phyloP scores from a whole-genome alignment of 306 rosid genomes.

The Datisca glomerata region DNA sequence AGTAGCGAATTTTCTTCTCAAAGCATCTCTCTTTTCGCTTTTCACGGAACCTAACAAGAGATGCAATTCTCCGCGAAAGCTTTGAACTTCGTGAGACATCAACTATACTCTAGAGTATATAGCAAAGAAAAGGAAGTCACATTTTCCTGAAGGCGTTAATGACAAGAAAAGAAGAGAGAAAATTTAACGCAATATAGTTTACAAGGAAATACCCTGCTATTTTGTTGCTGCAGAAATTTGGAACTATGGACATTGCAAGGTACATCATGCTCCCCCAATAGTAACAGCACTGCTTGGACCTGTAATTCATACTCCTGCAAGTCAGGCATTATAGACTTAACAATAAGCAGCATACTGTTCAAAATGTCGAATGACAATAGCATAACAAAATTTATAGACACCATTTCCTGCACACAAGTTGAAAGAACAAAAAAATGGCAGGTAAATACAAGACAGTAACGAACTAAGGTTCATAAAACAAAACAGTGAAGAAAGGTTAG shows the following conservation, averaged over 20 bases:
- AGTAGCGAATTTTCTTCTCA: slow-evolving; percentile 65
- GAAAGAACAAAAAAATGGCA: too few relatives aligned
- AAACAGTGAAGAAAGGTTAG: too few relatives aligned
- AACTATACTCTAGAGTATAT: slow-evolving; percentile 27
- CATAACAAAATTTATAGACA: too few relatives aligned
- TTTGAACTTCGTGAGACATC: slow-evolving; percentile 44
- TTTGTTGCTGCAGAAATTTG: slow-evolving; percentile 22
- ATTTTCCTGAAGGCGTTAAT: neutral
- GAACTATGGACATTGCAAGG: slow-evolving; percentile 19
- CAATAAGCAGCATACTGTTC: too few relatives aligned
- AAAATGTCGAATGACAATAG: too few relatives aligned
- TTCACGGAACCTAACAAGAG: slow-evolving; percentile 75
- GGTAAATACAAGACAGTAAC: too few relatives aligned
- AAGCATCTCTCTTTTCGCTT: slow-evolving; percentile 71
- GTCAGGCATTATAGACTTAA: too few relatives aligned
- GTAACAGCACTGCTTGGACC: slow-evolving; percentile 71
- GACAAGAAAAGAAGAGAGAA: slow-evolving; percentile 4
- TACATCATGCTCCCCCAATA: slow-evolving; percentile 47
- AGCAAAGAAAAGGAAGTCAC: neutral
- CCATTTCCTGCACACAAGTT: too few relatives aligned
- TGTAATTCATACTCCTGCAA: too few relatives aligned
- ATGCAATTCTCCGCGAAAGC: slow-evolving; percentile 53
- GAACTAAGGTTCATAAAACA: too few relatives aligned
- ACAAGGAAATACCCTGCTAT: slow-evolving; percentile 33
- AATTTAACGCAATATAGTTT: too few relatives aligned